A percentile compares a stretch with the other conserved stretches of the same genome.
Conservation (phyloP, 768 basidiomycete genomes). For the Cyclocybe aegerita region DNA sequence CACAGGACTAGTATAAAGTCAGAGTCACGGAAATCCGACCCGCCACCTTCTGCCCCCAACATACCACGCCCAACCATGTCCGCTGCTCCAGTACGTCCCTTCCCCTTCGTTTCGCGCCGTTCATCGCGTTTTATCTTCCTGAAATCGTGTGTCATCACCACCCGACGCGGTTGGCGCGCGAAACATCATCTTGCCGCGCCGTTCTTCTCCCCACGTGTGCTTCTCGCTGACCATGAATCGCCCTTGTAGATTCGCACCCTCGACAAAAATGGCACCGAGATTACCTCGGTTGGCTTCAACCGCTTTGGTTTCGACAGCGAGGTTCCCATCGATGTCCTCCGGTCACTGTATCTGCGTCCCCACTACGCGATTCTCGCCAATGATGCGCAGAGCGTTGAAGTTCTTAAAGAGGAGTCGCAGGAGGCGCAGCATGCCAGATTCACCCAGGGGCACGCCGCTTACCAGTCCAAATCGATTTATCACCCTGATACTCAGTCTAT, state of each 20-base stretch:
- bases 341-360: slow-evolving; percentile 85
- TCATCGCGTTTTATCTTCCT: neutral
- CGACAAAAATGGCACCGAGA: slow-evolving; percentile 75
- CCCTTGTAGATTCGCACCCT: slow-evolving; percentile 54
- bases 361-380: slow-evolving; percentile 61
- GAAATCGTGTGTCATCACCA: neutral
- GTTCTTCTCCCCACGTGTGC: slow-evolving; percentile 2
- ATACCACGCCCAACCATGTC: slow-evolving; percentile 13
- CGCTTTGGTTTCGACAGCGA: slow-evolving; percentile 91
- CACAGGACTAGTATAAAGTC: slow-evolving; percentile 9
- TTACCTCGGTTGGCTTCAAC: slow-evolving; percentile 77
- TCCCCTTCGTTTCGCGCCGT: neutral
- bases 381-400: slow-evolving; percentile 28
- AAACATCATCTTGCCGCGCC: slow-evolving; percentile 5
- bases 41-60: slow-evolving; percentile 8
- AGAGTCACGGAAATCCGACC: slow-evolving; percentile 8
- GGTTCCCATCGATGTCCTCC: slow-evolving; percentile 75
- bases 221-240: slow-evolving; percentile 15
- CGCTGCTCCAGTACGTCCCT: slow-evolving; percentile 15
- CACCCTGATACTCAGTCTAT: slow-evolving; percentile 78
- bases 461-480: slow-evolving; percentile 86
- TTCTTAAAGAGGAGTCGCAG: slow-evolving; percentile 36
- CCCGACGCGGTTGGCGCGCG: slow-evolving; percentile 9
- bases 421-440: slow-evolving; percentile 54
- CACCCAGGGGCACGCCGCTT: slow-evolving; percentile 46